A percentile compares a stretch with the other conserved stretches of the same genome.
These are phyloP conservation scores for Apiospora kogelbergensis DNA, from an alignment of 2,329 filamentous ascomycete species.

Conservation along the genomic window DNA sequence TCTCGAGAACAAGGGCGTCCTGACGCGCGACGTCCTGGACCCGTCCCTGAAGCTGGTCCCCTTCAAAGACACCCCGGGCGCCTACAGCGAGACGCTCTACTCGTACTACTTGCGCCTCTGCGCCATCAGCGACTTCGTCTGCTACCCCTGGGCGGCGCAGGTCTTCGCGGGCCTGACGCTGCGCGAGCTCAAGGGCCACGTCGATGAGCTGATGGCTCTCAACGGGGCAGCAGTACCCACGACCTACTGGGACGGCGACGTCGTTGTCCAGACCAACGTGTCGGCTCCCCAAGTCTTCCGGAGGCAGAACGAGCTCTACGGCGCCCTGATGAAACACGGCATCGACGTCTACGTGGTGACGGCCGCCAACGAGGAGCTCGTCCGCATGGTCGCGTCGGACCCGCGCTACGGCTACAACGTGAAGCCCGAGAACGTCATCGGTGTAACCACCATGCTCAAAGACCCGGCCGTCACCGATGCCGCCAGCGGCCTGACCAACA, in stretches of 20 bases:
- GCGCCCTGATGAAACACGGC: constrained; percentile 41
- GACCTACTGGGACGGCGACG: constrained; percentile 34
- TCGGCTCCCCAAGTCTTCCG: constrained; percentile 37
- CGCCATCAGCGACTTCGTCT: constrained; percentile 39
- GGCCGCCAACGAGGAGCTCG: constrained; percentile 43
- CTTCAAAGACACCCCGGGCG: constrained; percentile 40
- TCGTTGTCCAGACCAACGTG: constrained; percentile 28
- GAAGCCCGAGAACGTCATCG: constrained; percentile 42
- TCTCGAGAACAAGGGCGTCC: constrained; percentile 40
- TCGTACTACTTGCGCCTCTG: constrained; percentile 46
- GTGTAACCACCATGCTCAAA: constrained; percentile 38
- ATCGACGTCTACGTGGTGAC: constrained; percentile 44
- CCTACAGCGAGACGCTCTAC: constrained; percentile 41
- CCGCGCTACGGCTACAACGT: constrained; percentile 47
- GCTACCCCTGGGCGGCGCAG: constrained; percentile 44
- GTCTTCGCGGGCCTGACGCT: constrained; percentile 43
- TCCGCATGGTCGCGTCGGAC: constrained; percentile 45
- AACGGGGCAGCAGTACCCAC: constrained; percentile 34
- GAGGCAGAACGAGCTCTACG: constrained; percentile 44
- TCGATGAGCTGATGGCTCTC: constrained; percentile 47
- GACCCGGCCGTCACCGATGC: constrained; percentile 26
- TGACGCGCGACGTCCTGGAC: constrained; percentile 41
- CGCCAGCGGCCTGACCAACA: constrained; percentile 32
- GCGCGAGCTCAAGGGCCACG: constrained; percentile 44
- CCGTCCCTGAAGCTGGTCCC: constrained; percentile 40